Percentiles rank a stretch among this genome's conserved stretches.
Evolutionary conservation across 2,329 filamentous ascomycete genomes (phyloP).

Genomic region (Trichoderma pleuroti): DNA sequence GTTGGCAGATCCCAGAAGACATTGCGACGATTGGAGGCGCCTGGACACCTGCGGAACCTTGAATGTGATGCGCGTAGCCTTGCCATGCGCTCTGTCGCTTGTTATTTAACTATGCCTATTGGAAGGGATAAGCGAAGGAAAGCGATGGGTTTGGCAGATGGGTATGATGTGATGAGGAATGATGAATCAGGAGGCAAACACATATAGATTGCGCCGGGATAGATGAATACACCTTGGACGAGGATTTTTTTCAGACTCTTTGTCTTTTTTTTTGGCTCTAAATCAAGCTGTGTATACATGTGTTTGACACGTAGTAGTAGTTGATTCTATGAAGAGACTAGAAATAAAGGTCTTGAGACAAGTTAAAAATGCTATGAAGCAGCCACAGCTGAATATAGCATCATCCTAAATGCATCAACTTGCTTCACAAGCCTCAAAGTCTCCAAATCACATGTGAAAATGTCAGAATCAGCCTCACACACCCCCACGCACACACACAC

Average conservation of each 20-base stretch:
- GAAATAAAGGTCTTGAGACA: not conserved
- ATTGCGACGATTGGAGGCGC: not conserved
- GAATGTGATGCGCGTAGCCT: not conserved
- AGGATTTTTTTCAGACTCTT: not conserved
- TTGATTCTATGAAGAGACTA: not conserved
- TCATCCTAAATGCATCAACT: too few species aligned
- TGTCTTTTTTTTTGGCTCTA: not conserved
- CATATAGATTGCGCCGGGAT: not conserved
- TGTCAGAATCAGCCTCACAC: not conserved
- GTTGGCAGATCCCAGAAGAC: constrained; percentile 68
- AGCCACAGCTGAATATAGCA: too few species aligned
- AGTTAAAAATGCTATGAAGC: not conserved
- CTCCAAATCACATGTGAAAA: not conserved
- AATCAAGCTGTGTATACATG: not conserved
- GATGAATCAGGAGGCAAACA: not conserved
- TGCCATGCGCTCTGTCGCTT: not conserved
- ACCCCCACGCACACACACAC: not conserved
- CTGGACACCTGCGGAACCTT: not conserved
- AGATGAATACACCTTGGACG: not conserved
- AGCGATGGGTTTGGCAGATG: not conserved
- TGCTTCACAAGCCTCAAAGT: too few species aligned
- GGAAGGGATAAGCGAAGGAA: not conserved
- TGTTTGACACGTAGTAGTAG: not conserved
- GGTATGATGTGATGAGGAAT: not conserved
- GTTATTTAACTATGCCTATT: not conserved